phyloP scores from a whole-genome alignment of 202 grass and related monocot species.

The Musa balbisiana region DNA sequence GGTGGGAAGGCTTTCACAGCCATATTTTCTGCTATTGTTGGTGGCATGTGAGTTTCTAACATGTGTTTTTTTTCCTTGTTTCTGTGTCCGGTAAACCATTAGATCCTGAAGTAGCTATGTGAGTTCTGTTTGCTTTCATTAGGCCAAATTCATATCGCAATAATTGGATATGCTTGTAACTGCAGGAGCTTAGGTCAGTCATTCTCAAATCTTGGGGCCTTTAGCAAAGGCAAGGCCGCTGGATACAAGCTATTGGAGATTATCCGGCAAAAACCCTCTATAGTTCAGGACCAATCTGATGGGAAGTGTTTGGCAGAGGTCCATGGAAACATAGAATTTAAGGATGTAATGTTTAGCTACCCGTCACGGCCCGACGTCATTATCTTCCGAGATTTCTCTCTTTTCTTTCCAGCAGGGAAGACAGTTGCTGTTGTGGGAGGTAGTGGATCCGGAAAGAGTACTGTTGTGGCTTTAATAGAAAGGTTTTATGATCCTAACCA shows the following conservation, averaged over 20 bases:
- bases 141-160: neutral
- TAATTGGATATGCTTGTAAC: constrained; percentile 9
- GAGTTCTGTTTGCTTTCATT: neutral
- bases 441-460: constrained; percentile 97
- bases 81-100: no score
- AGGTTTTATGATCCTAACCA: constrained; percentile 99
- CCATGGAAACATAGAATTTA: constrained; percentile 98
- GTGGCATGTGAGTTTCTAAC: constrained; percentile 79
- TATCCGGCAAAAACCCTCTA: constrained; percentile 85
- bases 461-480: constrained; percentile 93
- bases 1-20: constrained; percentile 97
- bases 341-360: constrained; percentile 94
- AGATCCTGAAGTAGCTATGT: neutral
- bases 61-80: no score
- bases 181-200: constrained; percentile 91
- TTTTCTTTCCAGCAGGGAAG: constrained; percentile 94
- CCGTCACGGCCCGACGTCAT: constrained; percentile 90
- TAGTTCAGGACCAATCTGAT: constrained; percentile 69
- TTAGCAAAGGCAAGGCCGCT: constrained; percentile 97
- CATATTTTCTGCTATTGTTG: constrained; percentile 97
- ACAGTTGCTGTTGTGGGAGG: constrained; percentile 87
- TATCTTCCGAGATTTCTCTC: constrained; percentile 91
- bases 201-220: constrained; percentile 95
- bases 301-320: constrained; percentile 76
- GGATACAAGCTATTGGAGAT: constrained; percentile 90